Conservation (phyloP, 2,329 filamentous ascomycete species). For the Arthrobotrys sphaeroides region DNA sequence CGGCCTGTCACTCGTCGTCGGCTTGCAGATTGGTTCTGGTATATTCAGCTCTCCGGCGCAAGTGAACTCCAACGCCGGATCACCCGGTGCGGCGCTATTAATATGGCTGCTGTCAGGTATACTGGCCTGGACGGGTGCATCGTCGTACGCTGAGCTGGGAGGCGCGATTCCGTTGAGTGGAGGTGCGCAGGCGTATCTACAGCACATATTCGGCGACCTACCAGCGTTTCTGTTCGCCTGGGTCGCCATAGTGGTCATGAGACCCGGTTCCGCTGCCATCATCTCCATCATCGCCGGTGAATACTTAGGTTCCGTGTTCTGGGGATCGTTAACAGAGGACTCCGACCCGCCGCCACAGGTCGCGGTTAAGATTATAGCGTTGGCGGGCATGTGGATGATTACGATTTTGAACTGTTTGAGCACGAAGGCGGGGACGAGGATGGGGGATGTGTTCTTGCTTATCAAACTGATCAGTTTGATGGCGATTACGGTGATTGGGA, state of each 20-base stretch:
- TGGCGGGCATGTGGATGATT: constrained; percentile 77
- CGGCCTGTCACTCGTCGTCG: constrained; percentile 87
- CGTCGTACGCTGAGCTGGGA: constrained; percentile 93
- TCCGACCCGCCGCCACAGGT: constrained; percentile 81
- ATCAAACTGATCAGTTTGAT: constrained; percentile 92
- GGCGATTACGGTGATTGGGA: constrained; percentile 84
- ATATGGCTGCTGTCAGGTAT: constrained; percentile 92
- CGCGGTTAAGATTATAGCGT: constrained; percentile 88
- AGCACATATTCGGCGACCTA: constrained; percentile 95
- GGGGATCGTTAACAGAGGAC: constrained; percentile 75
- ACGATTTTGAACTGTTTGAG: constrained; percentile 90
- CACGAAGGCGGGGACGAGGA: constrained; percentile 83
- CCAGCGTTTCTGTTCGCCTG: constrained; percentile 94
- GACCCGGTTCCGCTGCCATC: constrained; percentile 91
- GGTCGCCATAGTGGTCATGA: constrained; percentile 92
- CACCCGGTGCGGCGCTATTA: constrained; percentile 86
- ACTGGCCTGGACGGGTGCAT: constrained; percentile 93
- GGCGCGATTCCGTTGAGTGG: constrained; percentile 96
- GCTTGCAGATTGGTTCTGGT: constrained; percentile 92
- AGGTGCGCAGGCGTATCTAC: constrained; percentile 89
- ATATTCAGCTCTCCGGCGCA: constrained; percentile 96
- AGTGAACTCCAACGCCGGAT: constrained; percentile 90
- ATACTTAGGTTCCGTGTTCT: constrained; percentile 69
- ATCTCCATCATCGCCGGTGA: constrained; percentile 98
- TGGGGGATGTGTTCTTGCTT: constrained; percentile 95